Evolutionary conservation across 176 grass and related monocot genomes (phyloP).

Genomic region (Microstegium vimineum): DNA sequence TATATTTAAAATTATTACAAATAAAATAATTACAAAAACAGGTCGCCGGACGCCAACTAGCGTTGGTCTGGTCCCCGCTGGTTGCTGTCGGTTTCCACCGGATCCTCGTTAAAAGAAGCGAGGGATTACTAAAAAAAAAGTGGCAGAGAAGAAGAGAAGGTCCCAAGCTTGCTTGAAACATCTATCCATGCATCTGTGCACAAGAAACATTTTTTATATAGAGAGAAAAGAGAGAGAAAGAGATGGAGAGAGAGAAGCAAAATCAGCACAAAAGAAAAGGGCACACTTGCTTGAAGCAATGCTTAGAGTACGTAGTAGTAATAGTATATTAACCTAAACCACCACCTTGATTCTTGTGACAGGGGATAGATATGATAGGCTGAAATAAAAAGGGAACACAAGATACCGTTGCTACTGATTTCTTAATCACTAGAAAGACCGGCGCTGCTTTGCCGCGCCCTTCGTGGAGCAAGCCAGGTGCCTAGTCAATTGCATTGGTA

Average conservation of each 20-base stretch:
- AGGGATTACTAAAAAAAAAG: not conserved
- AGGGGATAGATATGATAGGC: not conserved
- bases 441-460: no score
- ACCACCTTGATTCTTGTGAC: not conserved
- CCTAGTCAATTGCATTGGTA: no score
- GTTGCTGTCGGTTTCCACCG: constrained; percentile 2
- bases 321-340: not conserved
- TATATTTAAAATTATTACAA: not conserved
- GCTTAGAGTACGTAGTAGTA: not conserved
- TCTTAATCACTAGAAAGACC: not conserved
- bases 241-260: no score
- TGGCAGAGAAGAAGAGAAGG: constrained; percentile 9
- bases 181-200: not conserved
- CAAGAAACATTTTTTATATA: not conserved
- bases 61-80: constrained; percentile 27
- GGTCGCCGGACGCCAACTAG: constrained; percentile 36
- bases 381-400: not conserved
- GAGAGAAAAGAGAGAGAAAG: no score
- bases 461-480: no score
- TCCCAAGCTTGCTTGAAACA: not conserved
- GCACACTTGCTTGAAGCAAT: not conserved
- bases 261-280: not conserved
- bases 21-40: constrained; percentile 19
- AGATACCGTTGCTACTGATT: not conserved
- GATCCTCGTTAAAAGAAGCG: constrained; percentile 39